Evolutionary conservation across 176 grass and related monocot genomes (phyloP), one percentile per base, ranked within the genome.

Genomic region (Aegilops sharonensis): DNA sequence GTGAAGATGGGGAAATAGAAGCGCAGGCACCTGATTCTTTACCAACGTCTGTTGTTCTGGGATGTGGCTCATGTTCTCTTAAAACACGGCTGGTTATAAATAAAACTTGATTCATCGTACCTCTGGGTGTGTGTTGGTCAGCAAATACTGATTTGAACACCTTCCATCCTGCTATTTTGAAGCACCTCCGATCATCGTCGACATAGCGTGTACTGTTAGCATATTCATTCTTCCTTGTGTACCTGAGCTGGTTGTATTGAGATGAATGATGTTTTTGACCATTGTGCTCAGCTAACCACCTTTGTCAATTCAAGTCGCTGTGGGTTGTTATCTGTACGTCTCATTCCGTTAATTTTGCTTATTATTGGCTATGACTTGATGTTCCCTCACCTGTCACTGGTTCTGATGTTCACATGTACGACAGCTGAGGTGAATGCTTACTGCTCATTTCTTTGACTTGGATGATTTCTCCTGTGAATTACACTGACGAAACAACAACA

Each of bases 1-100:
- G 67, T 63, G 82, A 84, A 81, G 85, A 91, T 61, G 87, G 84
- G 68, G 84, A 88, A 36, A 50, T 89, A 86, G 84, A 87, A 81
- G 23, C 73, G 20, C 67, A n/a, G 47, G 20, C 36, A n/a, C 27
- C 47, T 66, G 64, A 89, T 85, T 52, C 85, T 62, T 24, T 40
- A 54, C 72, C 78, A 5, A 48, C 81, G 6, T 92, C 84, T 5
- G 54, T 95, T 82, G 65, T 95, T 68, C 81, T 98, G 24, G 86
- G 68, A 8, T 95, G 96, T 57, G 90, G 84, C 21, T 98, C 96
- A 12, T 95, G 96, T 77, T 95, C 90, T 78, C 90, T 95, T 27
- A 98, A 95, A 77, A 30, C 64, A 70, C 57, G 75, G 1, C 30
- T 98, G 83, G 12, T 82, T 63, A 88, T 92, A 76, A 32, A 88